Base-by-base conservation (phyloP, 2,329 filamentous ascomycete genomes). In the Ophiostoma sp. region DNA sequence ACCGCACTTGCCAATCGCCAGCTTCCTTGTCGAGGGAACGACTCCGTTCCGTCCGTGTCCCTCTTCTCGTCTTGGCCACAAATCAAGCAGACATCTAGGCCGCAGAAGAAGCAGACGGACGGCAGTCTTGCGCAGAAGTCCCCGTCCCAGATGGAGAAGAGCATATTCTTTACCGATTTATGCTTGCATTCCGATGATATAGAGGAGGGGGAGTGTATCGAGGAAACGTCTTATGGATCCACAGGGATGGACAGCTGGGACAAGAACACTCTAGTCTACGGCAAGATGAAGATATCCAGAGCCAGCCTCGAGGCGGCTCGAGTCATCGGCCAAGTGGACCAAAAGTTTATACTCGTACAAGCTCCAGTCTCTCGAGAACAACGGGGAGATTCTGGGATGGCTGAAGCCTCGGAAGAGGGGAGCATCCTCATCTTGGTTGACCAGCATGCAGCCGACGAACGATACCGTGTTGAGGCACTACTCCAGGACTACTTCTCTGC, bases 361-460 rank as follows among this genome's bases (percentile, higher is more conserved):
- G 78, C 91, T 65, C 75, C 77, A 0, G 66, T 74, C 12, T 41
- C 12, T 18, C 60, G 60, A 18, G 60, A 42, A 12, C n/a, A 36
- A 38, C 27, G 40, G 27, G 27, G 4, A 4, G 3, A 8, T 5
- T 42, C 60, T 63, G 14, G 12, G 16, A 66, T 5, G 5, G 6
- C 12, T 5, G 11, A 27, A 27, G 27, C 27, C 27, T 27, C 27
- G 27, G 27, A 27, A 5, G 4, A 44, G 6, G 68, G 70, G 16
- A 27, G 12, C 5, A 5, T 16, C 1, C 79, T 98, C 4, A 83
- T 96, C 0, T 81, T 97, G 52, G 83, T 97, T 5, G 95, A 99
- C 74, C 95, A 99, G 75, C 95, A 99, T 75, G 95, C 95, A 0
- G 95, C 93, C 3, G 94, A 97, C 75, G 95, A 99, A 79, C 85